Evolutionary conservation across 306 rosid genomes (phyloP).

Genomic region (Glycyrrhiza uralensis): DNA sequence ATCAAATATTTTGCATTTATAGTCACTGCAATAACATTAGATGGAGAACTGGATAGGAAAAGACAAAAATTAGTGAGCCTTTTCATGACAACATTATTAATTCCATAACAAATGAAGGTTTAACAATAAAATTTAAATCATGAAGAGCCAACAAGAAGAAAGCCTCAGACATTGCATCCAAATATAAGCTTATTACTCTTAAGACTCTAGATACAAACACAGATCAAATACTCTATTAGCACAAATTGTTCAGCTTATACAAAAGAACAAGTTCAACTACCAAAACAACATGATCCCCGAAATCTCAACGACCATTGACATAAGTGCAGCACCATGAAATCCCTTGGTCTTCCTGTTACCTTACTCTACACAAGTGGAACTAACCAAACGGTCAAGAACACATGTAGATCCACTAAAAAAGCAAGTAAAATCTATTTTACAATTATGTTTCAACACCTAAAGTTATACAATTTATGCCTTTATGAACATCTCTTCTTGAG

Average conservation of each 20-base stretch:
- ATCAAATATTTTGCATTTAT: slow-evolving; percentile 75
- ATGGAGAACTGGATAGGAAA: slow-evolving; percentile 62
- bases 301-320: slow-evolving; percentile 74
- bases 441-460: too few relatives aligned
- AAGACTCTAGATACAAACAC: not conserved
- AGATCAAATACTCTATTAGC: slow-evolving; percentile 9
- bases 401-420: too few relatives aligned
- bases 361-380: too few relatives aligned
- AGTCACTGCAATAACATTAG: slow-evolving; percentile 55
- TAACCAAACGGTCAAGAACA: too few relatives aligned
- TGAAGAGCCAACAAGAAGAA: not conserved
- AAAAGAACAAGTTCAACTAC: slow-evolving; percentile 40
- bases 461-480: too few relatives aligned
- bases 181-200: not conserved
- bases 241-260: not conserved
- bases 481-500: not conserved
- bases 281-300: slow-evolving; percentile 73
- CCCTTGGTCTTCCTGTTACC: too few relatives aligned
- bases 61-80: slow-evolving; percentile 20
- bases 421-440: too few relatives aligned
- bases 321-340: slow-evolving; percentile 61
- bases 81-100: slow-evolving; percentile 2
- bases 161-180: slow-evolving; percentile 5
- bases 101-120: slow-evolving; percentile 4
- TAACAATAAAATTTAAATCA: too few relatives aligned